phyloP scores from a whole-genome alignment of 768 basidiomycete genomes.

The Phanerochaete sordida region DNA sequence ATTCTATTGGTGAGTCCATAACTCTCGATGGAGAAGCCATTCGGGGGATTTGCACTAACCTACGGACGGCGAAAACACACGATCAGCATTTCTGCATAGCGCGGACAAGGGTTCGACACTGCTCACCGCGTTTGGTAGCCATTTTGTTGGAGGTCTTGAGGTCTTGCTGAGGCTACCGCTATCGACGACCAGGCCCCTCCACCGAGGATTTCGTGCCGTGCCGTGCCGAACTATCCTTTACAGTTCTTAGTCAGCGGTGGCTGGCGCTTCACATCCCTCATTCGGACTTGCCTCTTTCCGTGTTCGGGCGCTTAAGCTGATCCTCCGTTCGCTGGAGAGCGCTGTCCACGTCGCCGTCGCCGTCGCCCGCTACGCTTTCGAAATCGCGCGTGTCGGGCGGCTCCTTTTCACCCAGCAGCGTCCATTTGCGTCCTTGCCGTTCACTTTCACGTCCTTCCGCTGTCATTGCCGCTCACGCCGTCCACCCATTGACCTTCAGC shows the following conservation, averaged over 20 bases:
- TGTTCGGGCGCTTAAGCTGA: too few species aligned
- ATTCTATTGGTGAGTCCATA: constrained; percentile 10
- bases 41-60: constrained; percentile 15
- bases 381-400: too few species aligned
- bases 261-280: not conserved
- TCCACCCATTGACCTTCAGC: too few species aligned
- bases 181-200: constrained; percentile 9
- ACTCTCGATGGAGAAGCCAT: not conserved
- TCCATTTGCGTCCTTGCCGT: too few species aligned
- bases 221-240: constrained; percentile 24
- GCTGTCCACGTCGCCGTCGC: too few species aligned
- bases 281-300: not conserved
- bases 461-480: too few species aligned
- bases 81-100: constrained; percentile 13
- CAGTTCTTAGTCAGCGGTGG: constrained; percentile 23
- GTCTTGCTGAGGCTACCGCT: constrained; percentile 15
- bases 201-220: constrained; percentile 24
- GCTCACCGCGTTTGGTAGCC: constrained; percentile 34
- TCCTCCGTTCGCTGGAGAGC: too few species aligned
- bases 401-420: too few species aligned
- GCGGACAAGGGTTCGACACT: not conserved
- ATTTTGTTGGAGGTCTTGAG: constrained; percentile 31
- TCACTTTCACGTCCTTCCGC: too few species aligned
- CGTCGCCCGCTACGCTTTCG: too few species aligned
- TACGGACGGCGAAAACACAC: not conserved